phyloP scores from a whole-genome alignment of 2,329 filamentous ascomycete species.

The Ophiostoma sp. region DNA sequence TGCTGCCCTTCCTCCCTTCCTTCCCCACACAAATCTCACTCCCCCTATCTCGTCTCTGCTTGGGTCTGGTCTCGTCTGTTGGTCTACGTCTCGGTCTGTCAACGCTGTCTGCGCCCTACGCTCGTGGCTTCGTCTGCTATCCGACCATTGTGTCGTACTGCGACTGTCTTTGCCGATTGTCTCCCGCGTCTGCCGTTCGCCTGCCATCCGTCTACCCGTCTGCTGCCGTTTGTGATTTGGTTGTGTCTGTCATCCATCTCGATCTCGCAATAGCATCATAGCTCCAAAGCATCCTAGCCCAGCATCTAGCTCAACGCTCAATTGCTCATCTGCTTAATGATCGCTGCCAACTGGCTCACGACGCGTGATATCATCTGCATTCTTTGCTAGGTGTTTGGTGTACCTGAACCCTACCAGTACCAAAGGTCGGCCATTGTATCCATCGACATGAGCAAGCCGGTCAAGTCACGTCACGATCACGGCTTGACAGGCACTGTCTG shows the following conservation, averaged over 20 bases:
- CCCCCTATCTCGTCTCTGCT: not conserved
- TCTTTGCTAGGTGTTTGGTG: not conserved
- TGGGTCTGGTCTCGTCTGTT: not conserved
- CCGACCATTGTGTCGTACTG: not conserved
- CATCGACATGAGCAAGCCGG: not conserved
- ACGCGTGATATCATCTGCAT: conserved; percentile 11
- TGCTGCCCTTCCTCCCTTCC: conserved; percentile 11
- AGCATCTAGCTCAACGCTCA: not conserved
- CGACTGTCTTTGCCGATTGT: not conserved
- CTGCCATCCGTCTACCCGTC: not conserved
- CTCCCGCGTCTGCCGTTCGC: not conserved
- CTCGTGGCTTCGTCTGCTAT: not conserved
- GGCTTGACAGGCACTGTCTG: too few species aligned
- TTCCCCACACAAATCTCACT: conserved; percentile 19
- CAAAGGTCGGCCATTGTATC: not conserved
- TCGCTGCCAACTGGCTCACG: not conserved
- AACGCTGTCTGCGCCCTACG: not conserved
- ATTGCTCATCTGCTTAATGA: not conserved
- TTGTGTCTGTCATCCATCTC: not conserved
- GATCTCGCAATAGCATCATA: not conserved
- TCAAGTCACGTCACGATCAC: too few species aligned
- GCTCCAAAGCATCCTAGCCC: not conserved
- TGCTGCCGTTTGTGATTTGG: conserved; percentile 2
- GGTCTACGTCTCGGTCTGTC: not conserved
- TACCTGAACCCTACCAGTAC: conserved; percentile 1